Base-by-base conservation (phyloP, 2,329 filamentous ascomycete species). In the Colletotrichum endophyticum region DNA sequence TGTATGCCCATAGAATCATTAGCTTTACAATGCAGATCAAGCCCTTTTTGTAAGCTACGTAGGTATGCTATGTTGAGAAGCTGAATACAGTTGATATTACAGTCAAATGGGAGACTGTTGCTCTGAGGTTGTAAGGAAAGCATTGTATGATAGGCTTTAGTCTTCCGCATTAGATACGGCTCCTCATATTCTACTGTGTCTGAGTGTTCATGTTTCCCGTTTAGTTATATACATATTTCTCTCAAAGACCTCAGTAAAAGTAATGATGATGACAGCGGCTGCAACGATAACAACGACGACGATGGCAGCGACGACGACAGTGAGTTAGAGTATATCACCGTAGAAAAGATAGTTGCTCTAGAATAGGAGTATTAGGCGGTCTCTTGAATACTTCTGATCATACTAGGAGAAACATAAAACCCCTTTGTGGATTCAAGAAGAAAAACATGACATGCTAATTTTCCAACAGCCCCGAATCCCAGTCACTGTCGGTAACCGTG, bases 371-470 rank as follows among this genome's bases (percentile, higher is more conserved):
- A n/a, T 19, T n/a, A 11, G 5, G 39, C 39, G 8, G 36, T 39
- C 36, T n/a, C 39, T 44, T 44, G 3, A n/a, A 11, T 1, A n/a
- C 0, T 44, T 44, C 0, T 2, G n/a, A 2, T 6, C 3, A n/a
- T 49, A 12, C 34, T 49, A 0, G 19, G 1, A 39, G 0, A 39
- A 4, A 39, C 19, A 0, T 19, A 16, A 19, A 39, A 39, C 8
- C 16, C 8, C 39, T 19, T n/a, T 13, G 44, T 49, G 6, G 11
- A 49, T 49, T 22, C 2, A 22, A 13, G 44, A 49, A n/a, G 9
- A 12, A 13, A 49, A 1, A 7, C 16, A 44, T 44, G 19, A 19
- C 9, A 22, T 49, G 19, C 0, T 12, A 12, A 0, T 12, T n/a
- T 49, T 49, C 11, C 5, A 49, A 2, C 0, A 7, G 19, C 3